Conservation (phyloP, 2,329 filamentous ascomycete species). For the Hypoxylon sp. region DNA sequence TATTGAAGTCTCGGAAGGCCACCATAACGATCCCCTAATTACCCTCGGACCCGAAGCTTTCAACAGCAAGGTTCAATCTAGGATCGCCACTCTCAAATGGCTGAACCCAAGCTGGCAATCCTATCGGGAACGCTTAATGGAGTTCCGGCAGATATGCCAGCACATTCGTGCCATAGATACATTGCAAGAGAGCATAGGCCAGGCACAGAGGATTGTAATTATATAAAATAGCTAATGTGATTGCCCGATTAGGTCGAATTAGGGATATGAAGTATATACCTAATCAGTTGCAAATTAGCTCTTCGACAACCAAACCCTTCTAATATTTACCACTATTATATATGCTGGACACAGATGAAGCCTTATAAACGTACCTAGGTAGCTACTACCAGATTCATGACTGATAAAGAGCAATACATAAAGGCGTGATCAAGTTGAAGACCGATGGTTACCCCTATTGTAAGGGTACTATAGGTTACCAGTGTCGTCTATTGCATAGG, state of each 20-base stretch:
- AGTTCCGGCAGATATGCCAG: constrained; percentile 17
- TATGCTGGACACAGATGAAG: no score
- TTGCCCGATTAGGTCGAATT: neutral
- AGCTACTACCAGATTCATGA: neutral
- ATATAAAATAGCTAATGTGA: neutral
- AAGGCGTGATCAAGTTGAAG: neutral
- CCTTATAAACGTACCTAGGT: no score
- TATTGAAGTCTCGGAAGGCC: neutral
- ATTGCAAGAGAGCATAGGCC: constrained; percentile 6
- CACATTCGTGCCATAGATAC: constrained; percentile 10
- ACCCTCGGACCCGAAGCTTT: constrained; percentile 7
- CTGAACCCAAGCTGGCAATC: constrained; percentile 10
- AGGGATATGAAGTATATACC: neutral
- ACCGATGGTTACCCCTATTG: neutral
- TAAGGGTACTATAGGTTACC: neutral
- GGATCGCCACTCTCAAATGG: constrained; percentile 8
- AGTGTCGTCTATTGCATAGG: neutral
- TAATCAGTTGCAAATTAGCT: neutral
- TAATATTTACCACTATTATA: neutral
- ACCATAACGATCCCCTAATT: neutral
- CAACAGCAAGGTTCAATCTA: constrained; percentile 5
- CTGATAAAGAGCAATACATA: neutral
- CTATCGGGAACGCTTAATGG: neutral
- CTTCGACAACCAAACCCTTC: neutral
- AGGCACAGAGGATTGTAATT: neutral